Evolutionary conservation across 768 basidiomycete genomes (phyloP), one percentile per base, ranked within the genome.

Genomic region (Rhodosporidiobolus sp.): DNA sequence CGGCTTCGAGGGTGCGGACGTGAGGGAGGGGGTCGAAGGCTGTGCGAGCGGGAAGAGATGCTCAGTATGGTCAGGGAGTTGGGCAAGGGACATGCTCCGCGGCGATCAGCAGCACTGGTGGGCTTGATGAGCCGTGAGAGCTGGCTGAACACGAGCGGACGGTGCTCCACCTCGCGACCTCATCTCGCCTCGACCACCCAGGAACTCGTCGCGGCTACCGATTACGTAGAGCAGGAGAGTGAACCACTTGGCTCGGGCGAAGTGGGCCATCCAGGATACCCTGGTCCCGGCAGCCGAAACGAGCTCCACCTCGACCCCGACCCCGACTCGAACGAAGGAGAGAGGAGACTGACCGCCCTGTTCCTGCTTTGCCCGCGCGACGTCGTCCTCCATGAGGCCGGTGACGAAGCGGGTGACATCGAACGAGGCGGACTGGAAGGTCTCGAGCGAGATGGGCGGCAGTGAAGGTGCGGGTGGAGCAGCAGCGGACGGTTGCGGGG

Each of bases 1-100:
- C 91, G 26, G 87, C 87, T 77, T 98, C 96, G 74, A 99, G 95
- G 7, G 91, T 93, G 64, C 86, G 84, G 71, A 97, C 90, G 82
- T 97, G 77, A 4, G 77, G 76, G 43, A 54, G 10, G 0, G 76
- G 73, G 65, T 78, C 67, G 69, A 78, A 78, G 7, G 75, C 77
- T 78, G 68, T 28, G 28, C 14, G 12, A 19, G 30, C 5, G 14
- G 30, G 43, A 0, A 7, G 35, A 16, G 10, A 26, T 1, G 30
- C 5, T 48, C 28, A 46, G 60, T 32, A 63, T 2, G 57, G 24
- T 20, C 35, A 6, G n/a, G 53, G 38, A 30, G 35, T 28, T 19
- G 43, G 22, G n/a, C 14, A 35, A 34, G 20, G n/a, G n/a, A 17
- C 30, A 54, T 30, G 14, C 28, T 49, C 45, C 32, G 60, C 24